Base-by-base conservation (phyloP, 75 land plant species). In the Pseudotsuga menziesii region DNA sequence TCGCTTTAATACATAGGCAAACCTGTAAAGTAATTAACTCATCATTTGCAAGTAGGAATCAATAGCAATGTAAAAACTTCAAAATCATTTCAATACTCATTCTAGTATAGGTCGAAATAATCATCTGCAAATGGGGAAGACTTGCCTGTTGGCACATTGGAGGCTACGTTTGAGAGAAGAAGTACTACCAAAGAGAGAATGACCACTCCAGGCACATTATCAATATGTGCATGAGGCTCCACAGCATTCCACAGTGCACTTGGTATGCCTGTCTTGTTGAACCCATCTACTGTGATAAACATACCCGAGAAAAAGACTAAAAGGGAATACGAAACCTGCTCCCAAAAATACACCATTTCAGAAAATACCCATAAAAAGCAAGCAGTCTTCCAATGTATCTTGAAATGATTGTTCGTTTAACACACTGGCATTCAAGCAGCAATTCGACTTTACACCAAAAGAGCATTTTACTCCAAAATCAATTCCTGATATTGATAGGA, bases 111-210 rank as follows among this genome's bases (percentile, higher is more conserved):
- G 12, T 48, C 54, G 1, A 48, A 16, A 69, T n/a, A 0, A 69
- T 48, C 54, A 48, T 48, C 54, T 48, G 54, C 54, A 9, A 60
- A 60, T 29, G 6, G 41, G 56, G 61, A 29, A 12, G 64, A 25
- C 75, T 64, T 73, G 91, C 96, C 96, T 41, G 96, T 93, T 13
- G 96, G 96, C 13, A 93, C 96, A 80, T 91, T 93, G 27, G 96
- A 93, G 77, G 88, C 96, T 62, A 91, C 66, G 76, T 93, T 93
- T 59, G 94, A 93, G 69, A 93, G 91, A 58, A 91, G 72, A 60
- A 89, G 78, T 35, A 93, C 82, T 25, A 91, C 92, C 26, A 86
- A 11, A 2, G 92, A 75, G 12, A 93, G 85, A 57, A 86, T 79
- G 52, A 85, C 77, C 25, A 81, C 35, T 17, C 96, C 96, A 63